Conservation (phyloP, 2,329 filamentous ascomycete species). For the Sporothrix brunneoviolacea region DNA sequence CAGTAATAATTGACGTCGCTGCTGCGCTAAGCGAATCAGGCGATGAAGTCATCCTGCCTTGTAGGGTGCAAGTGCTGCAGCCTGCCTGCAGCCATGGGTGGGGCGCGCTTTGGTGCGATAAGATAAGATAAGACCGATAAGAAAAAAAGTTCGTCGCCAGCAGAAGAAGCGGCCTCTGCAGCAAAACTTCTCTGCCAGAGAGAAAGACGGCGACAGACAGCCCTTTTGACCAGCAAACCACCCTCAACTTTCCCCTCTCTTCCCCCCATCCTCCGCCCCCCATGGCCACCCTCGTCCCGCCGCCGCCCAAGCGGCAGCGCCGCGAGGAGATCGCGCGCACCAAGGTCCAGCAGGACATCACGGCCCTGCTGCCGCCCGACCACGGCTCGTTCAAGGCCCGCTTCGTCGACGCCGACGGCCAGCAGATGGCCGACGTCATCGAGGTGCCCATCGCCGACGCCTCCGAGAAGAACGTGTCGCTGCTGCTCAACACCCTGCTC, state of each 20-base stretch:
- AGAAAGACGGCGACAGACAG: too few relatives aligned
- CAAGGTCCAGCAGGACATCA: constrained; percentile 68
- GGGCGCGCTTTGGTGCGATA: too few relatives aligned
- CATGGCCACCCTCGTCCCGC: constrained; percentile 31
- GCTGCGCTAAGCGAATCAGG: too few relatives aligned
- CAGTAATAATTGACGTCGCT: too few relatives aligned
- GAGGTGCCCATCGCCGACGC: constrained; percentile 78
- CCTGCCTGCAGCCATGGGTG: too few relatives aligned
- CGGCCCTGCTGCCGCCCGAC: constrained; percentile 58
- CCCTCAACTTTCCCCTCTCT: neutral
- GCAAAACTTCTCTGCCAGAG: neutral
- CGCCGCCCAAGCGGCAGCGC: constrained; percentile 66
- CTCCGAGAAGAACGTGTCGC: constrained; percentile 80
- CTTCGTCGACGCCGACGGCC: constrained; percentile 73
- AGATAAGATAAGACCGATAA: constrained; percentile 14
- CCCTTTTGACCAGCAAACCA: neutral
- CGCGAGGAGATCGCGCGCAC: constrained; percentile 66
- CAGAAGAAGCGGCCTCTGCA: neutral
- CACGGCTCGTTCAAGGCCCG: constrained; percentile 76
- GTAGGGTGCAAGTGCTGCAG: neutral
- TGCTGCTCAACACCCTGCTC: constrained; percentile 77
- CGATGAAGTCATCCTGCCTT: neutral
- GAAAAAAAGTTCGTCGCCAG: constrained; percentile 9
- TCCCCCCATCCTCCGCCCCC: neutral
- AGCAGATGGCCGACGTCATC: constrained; percentile 64